Percentiles rank a stretch among this genome's conserved stretches.
phyloP scores from a whole-genome alignment of 805 yeast genomes.

The Candida awuae region DNA sequence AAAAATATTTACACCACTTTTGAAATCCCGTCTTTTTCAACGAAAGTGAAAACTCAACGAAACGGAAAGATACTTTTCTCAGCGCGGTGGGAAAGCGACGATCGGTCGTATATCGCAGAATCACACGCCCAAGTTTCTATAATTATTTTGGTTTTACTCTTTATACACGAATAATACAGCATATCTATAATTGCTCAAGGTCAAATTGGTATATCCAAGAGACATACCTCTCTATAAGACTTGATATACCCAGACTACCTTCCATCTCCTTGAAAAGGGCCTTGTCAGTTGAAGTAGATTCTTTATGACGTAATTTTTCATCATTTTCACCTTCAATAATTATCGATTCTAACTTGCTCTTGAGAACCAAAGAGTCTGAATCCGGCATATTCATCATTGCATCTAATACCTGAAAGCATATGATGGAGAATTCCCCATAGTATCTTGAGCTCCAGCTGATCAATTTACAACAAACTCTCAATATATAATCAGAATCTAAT shows the following conservation, averaged over 20 bases:
- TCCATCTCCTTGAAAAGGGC: slow-evolving; percentile 9
- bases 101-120: no score
- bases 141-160: no score
- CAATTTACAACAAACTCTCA: slow-evolving; percentile 38
- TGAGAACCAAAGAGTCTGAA: slow-evolving; percentile 29
- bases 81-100: no score
- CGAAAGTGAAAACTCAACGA: no score
- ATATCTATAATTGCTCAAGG: no score
- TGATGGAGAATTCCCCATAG: slow-evolving; percentile 46
- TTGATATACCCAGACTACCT: slow-evolving; percentile 12
- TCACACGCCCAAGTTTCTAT: no score
- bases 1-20: no score
- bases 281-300: slow-evolving; percentile 12
- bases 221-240: slow-evolving; percentile 22
- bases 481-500: slow-evolving; percentile 30
- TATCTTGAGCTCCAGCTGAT: slow-evolving; percentile 59
- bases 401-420: slow-evolving; percentile 35
- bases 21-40: no score
- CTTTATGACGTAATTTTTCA: slow-evolving; percentile 5
- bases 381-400: slow-evolving; percentile 31
- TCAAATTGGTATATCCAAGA: slow-evolving; percentile 27
- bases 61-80: no score
- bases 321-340: slow-evolving; percentile 6
- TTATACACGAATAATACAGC: no score
- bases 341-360: slow-evolving; percentile 33